Evolutionary conservation across 2,329 filamentous ascomycete genomes (phyloP).

Genomic region (Exophiala calicioides): DNA sequence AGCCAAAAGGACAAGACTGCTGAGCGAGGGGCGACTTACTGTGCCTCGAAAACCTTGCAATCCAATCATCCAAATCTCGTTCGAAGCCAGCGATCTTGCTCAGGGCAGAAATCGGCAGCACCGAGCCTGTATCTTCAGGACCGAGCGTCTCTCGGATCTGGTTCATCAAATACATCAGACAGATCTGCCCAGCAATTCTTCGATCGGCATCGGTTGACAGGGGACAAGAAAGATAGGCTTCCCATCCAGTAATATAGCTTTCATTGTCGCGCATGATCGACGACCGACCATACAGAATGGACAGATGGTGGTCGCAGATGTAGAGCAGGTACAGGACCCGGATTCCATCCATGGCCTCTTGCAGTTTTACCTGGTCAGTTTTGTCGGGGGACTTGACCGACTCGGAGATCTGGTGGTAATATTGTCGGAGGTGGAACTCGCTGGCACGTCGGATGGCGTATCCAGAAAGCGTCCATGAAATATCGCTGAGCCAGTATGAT

Average conservation of each 20-base stretch:
- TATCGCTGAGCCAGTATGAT: slow-evolving; percentile 58
- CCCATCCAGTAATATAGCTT: slow-evolving; percentile 38
- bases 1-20: slow-evolving; percentile 2
- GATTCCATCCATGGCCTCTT: slow-evolving; percentile 36
- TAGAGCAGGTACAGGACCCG: slow-evolving; percentile 45
- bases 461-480: slow-evolving; percentile 49
- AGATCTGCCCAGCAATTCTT: slow-evolving; percentile 44
- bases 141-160: slow-evolving; percentile 48
- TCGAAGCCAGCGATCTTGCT: slow-evolving; percentile 44
- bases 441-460: slow-evolving; percentile 48
- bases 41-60: slow-evolving; percentile 31
- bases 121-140: slow-evolving; percentile 39
- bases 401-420: slow-evolving; percentile 39
- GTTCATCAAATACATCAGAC: slow-evolving; percentile 47
- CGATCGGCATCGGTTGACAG: slow-evolving; percentile 39
- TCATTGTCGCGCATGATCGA: slow-evolving; percentile 45
- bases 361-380: slow-evolving; percentile 27
- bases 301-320: slow-evolving; percentile 48
- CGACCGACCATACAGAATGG: slow-evolving; percentile 46
- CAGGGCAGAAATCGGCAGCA: slow-evolving; percentile 42
- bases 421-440: slow-evolving; percentile 46
- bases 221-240: slow-evolving; percentile 36
- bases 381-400: slow-evolving; percentile 28
- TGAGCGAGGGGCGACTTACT: slow-evolving; percentile 18
- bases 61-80: slow-evolving; percentile 42